Evolutionary conservation across 2,329 filamentous ascomycete species (phyloP).

Genomic region (Ploettnerulaceae sp.): DNA sequence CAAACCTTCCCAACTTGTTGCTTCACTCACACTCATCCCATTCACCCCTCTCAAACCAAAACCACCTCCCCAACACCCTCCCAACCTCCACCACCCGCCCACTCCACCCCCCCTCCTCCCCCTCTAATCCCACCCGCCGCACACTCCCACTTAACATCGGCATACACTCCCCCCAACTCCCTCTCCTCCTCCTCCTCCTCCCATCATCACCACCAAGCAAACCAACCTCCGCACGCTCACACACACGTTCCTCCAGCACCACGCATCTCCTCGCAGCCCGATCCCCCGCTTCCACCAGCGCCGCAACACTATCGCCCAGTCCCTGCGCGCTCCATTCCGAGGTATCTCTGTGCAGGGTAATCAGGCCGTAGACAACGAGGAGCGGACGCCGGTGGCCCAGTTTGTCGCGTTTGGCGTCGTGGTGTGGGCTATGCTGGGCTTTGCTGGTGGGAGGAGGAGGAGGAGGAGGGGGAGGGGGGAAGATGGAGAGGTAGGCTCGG

Average conservation of each 20-base stretch:
- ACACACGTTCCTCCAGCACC: constrained; percentile 41
- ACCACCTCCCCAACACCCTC: constrained; percentile 61
- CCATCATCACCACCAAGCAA: constrained; percentile 37
- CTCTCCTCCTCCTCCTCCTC: constrained; percentile 9
- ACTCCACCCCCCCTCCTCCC: constrained; percentile 50
- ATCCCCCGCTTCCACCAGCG: constrained; percentile 56
- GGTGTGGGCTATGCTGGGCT: constrained; percentile 4
- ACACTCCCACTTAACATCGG: constrained; percentile 58
- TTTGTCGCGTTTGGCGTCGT: constrained; percentile 12
- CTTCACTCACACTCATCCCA: constrained; percentile 31
- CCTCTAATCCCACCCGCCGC: constrained; percentile 38
- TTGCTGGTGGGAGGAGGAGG: not conserved
- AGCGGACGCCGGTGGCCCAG: constrained; percentile 35
- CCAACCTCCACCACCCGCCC: constrained; percentile 54
- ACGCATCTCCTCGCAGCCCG: constrained; percentile 42
- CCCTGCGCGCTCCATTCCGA: constrained; percentile 75
- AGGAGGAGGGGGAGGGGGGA: constrained; percentile 11
- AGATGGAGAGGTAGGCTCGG: constrained; percentile 65
- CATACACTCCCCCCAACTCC: constrained; percentile 46
- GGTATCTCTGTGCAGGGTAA: constrained; percentile 61
- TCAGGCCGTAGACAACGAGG: constrained; percentile 60
- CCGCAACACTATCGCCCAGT: constrained; percentile 56
- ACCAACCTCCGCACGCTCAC: constrained; percentile 27
- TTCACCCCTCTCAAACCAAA: constrained; percentile 44
- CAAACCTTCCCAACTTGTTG: too few species aligned